Evolutionary conservation across 768 basidiomycete species (phyloP), one percentile per base, ranked within the genome.

Genomic region (Russula lepida): DNA sequence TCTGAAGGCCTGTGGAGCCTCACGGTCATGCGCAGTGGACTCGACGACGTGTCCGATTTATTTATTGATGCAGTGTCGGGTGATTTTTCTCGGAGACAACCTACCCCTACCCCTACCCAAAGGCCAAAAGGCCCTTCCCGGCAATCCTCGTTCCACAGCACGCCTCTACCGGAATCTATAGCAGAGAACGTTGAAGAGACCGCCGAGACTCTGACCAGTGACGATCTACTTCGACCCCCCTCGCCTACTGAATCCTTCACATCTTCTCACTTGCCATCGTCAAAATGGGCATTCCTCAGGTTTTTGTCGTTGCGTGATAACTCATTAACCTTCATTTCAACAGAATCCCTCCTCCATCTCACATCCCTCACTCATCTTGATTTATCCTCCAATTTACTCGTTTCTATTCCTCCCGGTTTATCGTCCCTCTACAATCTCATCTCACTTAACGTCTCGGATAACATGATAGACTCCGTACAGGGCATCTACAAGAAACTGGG

Each of bases 401-500:
- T 94, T 44, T 88, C 91, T 32, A 80, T 95, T n/a, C 93, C 93
- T 0, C 72, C 86, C 1, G 88, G 86, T 23, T 79, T 95, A 33
- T 80, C 84, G 17, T 70, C 77, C 6, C 81, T 99, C 25, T 83
- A 85, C 68, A 88, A 86, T 64, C 88, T 99, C 55, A 73, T 84
- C 56, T 90, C 89, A n/a, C 85, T 99, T 67, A 95, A 97, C 73
- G 82, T 99, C n/a, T 80, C 90, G 17, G 89, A 95, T 73, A 99
- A 99, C 75, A 92, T 99, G 84, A 93, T 99, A 66, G 93, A 95
- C 71, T 94, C 95, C 19, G 87, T 98, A 19, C 81, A 94, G 4
- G 89, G 90, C 30, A 90, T 97, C 60, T 89, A 93, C 69, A 81
- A 81, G 39, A 82, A 84, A 55, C 80, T 98, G 39, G 91, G 90